These are phyloP conservation scores for Chaetomium sp. DNA, from an alignment of 2,329 filamentous ascomycete genomes.

Conservation along the genomic window DNA sequence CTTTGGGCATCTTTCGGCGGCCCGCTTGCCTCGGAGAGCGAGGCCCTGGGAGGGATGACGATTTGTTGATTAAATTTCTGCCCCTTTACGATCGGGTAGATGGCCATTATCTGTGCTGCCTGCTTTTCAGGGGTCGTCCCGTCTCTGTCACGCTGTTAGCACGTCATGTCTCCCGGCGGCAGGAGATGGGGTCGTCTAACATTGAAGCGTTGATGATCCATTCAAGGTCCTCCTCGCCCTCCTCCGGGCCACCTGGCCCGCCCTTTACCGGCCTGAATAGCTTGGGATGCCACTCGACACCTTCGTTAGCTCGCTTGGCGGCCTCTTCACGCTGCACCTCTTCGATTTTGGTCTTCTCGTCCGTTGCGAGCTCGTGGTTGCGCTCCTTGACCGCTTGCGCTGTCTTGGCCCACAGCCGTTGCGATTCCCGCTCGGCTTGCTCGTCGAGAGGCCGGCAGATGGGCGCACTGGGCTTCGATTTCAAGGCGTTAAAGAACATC, in stretches of 20 bases:
- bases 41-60: slow-evolving; percentile 55
- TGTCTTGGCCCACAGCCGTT: slow-evolving; percentile 81
- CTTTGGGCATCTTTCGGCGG: slow-evolving; percentile 28
- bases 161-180: slow-evolving; percentile 2
- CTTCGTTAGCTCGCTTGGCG: slow-evolving; percentile 73
- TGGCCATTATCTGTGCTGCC: slow-evolving; percentile 79
- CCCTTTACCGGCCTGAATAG: slow-evolving; percentile 78
- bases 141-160: slow-evolving; percentile 51
- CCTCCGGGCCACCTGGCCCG: slow-evolving; percentile 69
- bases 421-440: slow-evolving; percentile 87
- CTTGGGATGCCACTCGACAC: slow-evolving; percentile 83
- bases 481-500: slow-evolving; percentile 82
- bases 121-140: slow-evolving; percentile 67
- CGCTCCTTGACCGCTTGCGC: slow-evolving; percentile 78
- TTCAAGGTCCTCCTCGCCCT: slow-evolving; percentile 86
- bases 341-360: slow-evolving; percentile 95
- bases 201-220: slow-evolving; percentile 91
- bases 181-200: slow-evolving; percentile 51
- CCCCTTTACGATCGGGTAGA: slow-evolving; percentile 81
- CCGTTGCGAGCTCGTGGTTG: slow-evolving; percentile 87
- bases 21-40: slow-evolving; percentile 30
- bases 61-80: slow-evolving; percentile 62
- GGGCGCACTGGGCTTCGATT: slow-evolving; percentile 75
- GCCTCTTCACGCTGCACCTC: slow-evolving; percentile 90
- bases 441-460: slow-evolving; percentile 76